Percentiles rank a stretch among this genome's conserved stretches.
phyloP scores from a whole-genome alignment of 495 filamentous ascomycete genomes.

The Xylaria grammica region DNA sequence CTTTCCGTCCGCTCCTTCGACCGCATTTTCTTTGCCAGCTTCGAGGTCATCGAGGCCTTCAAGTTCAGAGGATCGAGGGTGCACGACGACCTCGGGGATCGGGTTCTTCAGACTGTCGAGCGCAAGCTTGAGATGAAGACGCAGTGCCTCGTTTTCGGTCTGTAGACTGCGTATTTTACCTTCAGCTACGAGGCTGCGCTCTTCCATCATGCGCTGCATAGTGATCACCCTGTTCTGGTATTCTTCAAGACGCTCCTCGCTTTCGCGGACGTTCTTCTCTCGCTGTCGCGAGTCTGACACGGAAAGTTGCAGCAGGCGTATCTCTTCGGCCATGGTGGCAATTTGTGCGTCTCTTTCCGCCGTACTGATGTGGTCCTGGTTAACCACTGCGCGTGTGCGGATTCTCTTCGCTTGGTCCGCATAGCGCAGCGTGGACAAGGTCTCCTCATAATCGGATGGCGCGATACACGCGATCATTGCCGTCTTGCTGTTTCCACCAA shows the following conservation, averaged over 20 bases:
- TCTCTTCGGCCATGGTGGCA: constrained; percentile 89
- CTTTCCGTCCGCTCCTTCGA: constrained; percentile 21
- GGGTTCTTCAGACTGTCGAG: constrained; percentile 89
- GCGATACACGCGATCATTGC: constrained; percentile 99
- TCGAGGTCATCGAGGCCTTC: constrained; percentile 24
- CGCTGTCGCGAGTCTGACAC: constrained; percentile 61
- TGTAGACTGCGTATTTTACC: constrained; percentile 86
- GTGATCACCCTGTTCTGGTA: constrained; percentile 85
- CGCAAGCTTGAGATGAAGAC: constrained; percentile 83
- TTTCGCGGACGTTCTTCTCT: constrained; percentile 51
- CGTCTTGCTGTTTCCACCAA: constrained; percentile 96
- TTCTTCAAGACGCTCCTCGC: constrained; percentile 59
- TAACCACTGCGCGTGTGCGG: constrained; percentile 93
- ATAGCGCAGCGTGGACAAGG: constrained; percentile 92
- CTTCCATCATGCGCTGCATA: constrained; percentile 94
- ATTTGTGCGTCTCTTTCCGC: constrained; percentile 95
- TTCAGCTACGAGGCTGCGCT: constrained; percentile 83
- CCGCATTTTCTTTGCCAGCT: constrained; percentile 35
- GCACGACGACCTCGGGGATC: constrained; percentile 62
- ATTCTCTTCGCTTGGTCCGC: constrained; percentile 98
- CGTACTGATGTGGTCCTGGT: constrained; percentile 85
- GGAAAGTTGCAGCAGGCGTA: constrained; percentile 78
- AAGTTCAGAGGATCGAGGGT: constrained; percentile 10
- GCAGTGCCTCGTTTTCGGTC: constrained; percentile 86
- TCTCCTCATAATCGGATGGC: constrained; percentile 95